Conservation (phyloP, 1,284 basidiomycete genomes). For the Ganoderma multipileum region DNA sequence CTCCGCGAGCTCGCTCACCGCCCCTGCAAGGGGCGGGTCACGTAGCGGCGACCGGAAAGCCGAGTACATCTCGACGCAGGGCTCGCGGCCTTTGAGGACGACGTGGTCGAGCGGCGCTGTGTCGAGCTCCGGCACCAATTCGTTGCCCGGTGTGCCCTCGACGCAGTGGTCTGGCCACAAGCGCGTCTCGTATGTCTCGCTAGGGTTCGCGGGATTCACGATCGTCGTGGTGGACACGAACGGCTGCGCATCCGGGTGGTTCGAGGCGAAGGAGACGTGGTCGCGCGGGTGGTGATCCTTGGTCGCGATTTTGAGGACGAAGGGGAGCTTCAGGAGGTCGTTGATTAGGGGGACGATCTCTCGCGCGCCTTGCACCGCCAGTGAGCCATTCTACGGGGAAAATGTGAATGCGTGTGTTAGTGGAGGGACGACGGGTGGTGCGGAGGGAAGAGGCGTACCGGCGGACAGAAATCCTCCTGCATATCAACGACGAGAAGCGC, state of each 20-base stretch:
- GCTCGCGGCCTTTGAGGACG: slow-evolving; percentile 44
- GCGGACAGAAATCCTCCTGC: slow-evolving; percentile 74
- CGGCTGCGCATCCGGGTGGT: slow-evolving; percentile 49
- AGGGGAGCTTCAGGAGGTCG: slow-evolving; percentile 49
- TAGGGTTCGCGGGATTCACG: slow-evolving; percentile 40
- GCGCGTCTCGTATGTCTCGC: slow-evolving; percentile 48
- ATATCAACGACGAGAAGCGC: slow-evolving; percentile 65
- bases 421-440: not conserved
- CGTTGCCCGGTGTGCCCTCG: slow-evolving; percentile 48
- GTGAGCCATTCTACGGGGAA: slow-evolving; percentile 48
- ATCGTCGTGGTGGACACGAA: slow-evolving; percentile 49
- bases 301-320: slow-evolving; percentile 50
- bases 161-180: slow-evolving; percentile 74
- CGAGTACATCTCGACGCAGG: slow-evolving; percentile 62
- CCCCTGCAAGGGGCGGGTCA: slow-evolving; percentile 41
- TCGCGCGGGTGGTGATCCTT: slow-evolving; percentile 61
- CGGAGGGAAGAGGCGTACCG: slow-evolving; percentile 35
- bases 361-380: slow-evolving; percentile 57
- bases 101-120: slow-evolving; percentile 39
- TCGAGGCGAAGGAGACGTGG: slow-evolving; percentile 70
- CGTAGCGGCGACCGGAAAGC: slow-evolving; percentile 47
- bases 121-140: slow-evolving; percentile 48
- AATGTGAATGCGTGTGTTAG: not conserved
- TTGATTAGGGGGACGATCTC: slow-evolving; percentile 54
- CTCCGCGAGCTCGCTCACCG: slow-evolving; percentile 43